Conservation (phyloP, 2,329 filamentous ascomycete genomes). For the Cladophialophora immunda region DNA sequence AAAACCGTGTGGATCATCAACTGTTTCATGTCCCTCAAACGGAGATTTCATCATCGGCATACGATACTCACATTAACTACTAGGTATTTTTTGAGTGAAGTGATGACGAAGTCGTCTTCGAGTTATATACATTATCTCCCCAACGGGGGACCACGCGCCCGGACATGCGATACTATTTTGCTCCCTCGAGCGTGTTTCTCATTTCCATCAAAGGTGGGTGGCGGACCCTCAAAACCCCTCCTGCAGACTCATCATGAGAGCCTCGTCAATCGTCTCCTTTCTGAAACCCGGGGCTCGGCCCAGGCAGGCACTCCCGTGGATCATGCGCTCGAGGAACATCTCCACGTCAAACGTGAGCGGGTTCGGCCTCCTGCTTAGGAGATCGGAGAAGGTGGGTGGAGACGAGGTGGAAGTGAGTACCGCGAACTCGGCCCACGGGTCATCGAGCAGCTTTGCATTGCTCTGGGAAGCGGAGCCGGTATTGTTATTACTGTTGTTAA, state of each 20-base stretch:
- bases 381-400: conserved; percentile 11
- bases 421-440: conserved; percentile 24
- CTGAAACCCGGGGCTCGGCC: conserved; percentile 49
- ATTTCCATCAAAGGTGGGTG: too few relatives aligned
- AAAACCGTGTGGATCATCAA: too few relatives aligned
- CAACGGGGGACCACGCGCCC: too few relatives aligned
- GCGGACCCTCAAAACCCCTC: conserved; percentile 33
- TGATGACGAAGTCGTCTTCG: too few relatives aligned
- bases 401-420: neutral
- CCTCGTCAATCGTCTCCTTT: conserved; percentile 45
- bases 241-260: conserved; percentile 41
- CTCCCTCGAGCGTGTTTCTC: too few relatives aligned
- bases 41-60: too few relatives aligned
- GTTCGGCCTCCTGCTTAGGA: conserved; percentile 7
- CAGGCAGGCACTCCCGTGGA: conserved; percentile 44
- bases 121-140: too few relatives aligned
- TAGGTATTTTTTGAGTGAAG: too few relatives aligned
- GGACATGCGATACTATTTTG: too few relatives aligned
- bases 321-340: conserved; percentile 41
- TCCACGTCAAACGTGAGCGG: conserved; percentile 38
- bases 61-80: too few relatives aligned
- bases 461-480: neutral
- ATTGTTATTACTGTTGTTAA: neutral
- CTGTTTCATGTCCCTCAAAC: too few relatives aligned
- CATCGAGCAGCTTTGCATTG: neutral